These are phyloP conservation scores for Rhynchospora tenuis DNA, from an alignment of 176 grass and related monocot genomes.

Conservation along the genomic window DNA sequence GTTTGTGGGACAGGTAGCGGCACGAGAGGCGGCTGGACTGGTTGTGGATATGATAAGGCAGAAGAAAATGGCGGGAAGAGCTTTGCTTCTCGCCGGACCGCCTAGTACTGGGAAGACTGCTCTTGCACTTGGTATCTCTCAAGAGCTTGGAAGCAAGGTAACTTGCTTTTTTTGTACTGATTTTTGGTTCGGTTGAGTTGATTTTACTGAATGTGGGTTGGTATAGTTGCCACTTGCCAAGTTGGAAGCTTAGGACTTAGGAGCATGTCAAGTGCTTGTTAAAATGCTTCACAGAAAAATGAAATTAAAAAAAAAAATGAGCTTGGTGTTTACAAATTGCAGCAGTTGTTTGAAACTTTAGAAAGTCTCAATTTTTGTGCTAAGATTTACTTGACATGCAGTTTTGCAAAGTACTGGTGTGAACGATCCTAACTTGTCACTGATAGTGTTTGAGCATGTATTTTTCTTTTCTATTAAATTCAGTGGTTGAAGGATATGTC, in stretches of 20 bases:
- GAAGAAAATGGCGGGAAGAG: constrained; percentile 96
- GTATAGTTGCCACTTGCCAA: neutral
- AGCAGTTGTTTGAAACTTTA: neutral
- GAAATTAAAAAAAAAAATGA: neutral
- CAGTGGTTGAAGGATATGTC: neutral
- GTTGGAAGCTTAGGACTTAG: neutral
- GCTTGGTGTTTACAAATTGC: neutral
- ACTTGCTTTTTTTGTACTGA: neutral
- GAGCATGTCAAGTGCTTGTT: neutral
- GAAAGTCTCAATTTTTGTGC: neutral
- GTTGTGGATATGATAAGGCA: constrained; percentile 87
- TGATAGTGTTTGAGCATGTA: neutral
- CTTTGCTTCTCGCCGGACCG: constrained; percentile 74
- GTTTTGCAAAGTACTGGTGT: neutral
- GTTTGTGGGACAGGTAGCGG: constrained; percentile 76
- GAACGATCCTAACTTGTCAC: neutral
- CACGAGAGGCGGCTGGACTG: constrained; percentile 63
- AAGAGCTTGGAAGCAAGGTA: constrained; percentile 98
- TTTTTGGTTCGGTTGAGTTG: neutral
- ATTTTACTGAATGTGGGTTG: neutral
- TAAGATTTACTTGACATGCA: neutral
- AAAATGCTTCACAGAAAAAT: neutral
- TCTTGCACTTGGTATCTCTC: constrained; percentile 74
- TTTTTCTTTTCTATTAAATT: neutral
- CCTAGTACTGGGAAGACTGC: constrained; percentile 89